Evolutionary conservation across 768 basidiomycete species (phyloP), one percentile per base, ranked within the genome.

Genomic region (Auricularia sp.): DNA sequence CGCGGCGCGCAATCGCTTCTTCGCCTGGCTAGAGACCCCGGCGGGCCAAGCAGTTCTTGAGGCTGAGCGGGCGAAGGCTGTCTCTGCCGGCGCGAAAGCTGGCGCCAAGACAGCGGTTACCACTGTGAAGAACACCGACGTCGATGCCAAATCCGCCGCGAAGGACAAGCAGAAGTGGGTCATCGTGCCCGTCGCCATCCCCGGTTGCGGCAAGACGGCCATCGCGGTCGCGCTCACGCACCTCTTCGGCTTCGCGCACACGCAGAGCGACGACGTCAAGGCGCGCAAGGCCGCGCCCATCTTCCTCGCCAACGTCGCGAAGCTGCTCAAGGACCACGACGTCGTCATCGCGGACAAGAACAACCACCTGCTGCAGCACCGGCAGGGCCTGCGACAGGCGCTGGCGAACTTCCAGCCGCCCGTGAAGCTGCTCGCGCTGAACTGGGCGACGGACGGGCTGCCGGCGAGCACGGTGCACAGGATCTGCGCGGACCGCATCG

Each of bases 331-430:
- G 63, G 78, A 73, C 0, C 77, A 90, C 62, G 81, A 90, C 65
- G 84, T 98, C 0, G 95, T 98, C 29, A 91, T 92, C 67, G 94
- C 95, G 34, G 97, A 98, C 75, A 92, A 91, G 94, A 98, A 99
- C 75, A 98, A 98, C 73, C 96, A 99, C 71, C 80, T 90, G 2
- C 76, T 71, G 16, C 85, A 88, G 74, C 94, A 98, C 71, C 89
- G 94, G n/a, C 66, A 77, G 36, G 81, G 82, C 3, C 81, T 99
- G 1, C 83, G 85, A 18, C 80, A 85, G 1, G 82, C 84, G 7
- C 77, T 81, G 54, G 69, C 75, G 7, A 72, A 73, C 29, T 71
- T 77, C 4, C 65, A 68, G 51, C 81, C 85, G 3, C 85, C 85
- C 11, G 85, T 89, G 13, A 88, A 88, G 1, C 80, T 94, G 16